Evolutionary conservation across 257 asterid genomes (phyloP), one percentile per base, ranked within the genome.

Genomic region (Solanum ossicruentum): DNA sequence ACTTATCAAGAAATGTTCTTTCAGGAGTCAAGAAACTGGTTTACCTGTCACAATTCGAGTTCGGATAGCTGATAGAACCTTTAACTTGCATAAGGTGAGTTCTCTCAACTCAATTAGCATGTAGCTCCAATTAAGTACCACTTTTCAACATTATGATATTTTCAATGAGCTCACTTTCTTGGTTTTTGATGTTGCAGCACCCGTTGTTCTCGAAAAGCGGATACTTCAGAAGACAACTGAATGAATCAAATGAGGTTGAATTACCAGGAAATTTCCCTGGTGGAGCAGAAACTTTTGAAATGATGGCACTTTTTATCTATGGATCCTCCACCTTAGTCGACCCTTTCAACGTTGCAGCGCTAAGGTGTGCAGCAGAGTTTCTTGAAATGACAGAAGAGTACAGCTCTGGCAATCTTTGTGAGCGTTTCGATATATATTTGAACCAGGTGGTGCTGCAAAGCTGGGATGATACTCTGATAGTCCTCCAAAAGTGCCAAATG

Each of bases 11-110:
- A 56, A 36, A 56, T 77, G 66, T 81, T 61, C 12, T 87, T 56
- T 86, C 87, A 93, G 97, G 96, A 92, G 92, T 88, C 93, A 92
- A 84, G 93, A 93, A 86, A 93, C 94, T 71, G 96, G 97, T 7
- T 89, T 86, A 18, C 96, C 96, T 28, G 92, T 90, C 84, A 88
- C 92, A 83, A 77, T 93, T 69, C 90, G 90, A 18, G 90, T 93
- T 86, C 91, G 89, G 41, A 63, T 93, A 63, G 92, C 89, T 45
- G 80, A 90, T 51, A 91, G 92, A 89, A 91, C 79, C 91, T 91
- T 92, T 87, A 89, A 88, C 89, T 90, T 93, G 84, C 98, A 93
- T 91, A 91, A 92, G 93, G 97, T 93, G 85, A 84, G 51, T 51
- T 77, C 12, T 20, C 66, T 6, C 56, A 78, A 81, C 56, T 8